Evolutionary conservation across 345 rosid species (phyloP).

Genomic region (Linum lewisii): DNA sequence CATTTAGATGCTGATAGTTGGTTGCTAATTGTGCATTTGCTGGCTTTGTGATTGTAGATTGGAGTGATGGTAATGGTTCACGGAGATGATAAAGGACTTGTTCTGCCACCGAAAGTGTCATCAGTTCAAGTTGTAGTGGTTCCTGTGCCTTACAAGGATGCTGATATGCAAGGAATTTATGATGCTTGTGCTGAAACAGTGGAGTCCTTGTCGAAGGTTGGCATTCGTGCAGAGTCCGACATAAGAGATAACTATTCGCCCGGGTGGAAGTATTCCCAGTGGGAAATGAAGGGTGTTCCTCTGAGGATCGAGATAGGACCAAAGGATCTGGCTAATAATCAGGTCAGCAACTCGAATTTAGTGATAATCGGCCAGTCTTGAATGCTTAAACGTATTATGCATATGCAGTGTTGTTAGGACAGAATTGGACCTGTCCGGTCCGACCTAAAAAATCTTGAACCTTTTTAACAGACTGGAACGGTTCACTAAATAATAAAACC

Average conservation of each 20-base stretch:
- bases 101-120: conserved; percentile 89
- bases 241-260: conserved; percentile 87
- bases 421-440: too few species aligned
- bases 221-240: conserved; percentile 71
- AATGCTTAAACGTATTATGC: too few species aligned
- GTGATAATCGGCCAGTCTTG: too few species aligned
- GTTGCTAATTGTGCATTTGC: background rate
- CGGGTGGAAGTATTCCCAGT: conserved; percentile 96
- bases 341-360: conserved; percentile 31
- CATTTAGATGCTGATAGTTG: background rate
- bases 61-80: conserved; percentile 99
- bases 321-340: conserved; percentile 68
- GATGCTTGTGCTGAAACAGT: conserved; percentile 82
- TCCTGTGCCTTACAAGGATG: conserved; percentile 95
- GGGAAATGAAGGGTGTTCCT: conserved; percentile 99
- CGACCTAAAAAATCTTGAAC: too few species aligned
- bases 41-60: conserved; percentile 32
- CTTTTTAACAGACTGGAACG: too few species aligned
- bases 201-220: conserved; percentile 51
- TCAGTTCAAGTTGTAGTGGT: conserved; percentile 74
- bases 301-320: conserved; percentile 96
- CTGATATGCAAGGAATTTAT: conserved; percentile 65
- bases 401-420: too few species aligned
- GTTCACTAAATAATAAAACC: too few species aligned
- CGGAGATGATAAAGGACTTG: conserved; percentile 83